Evolutionary conservation across 495 filamentous ascomycete genomes (phyloP), one percentile per base, ranked within the genome.

Genomic region (Evernia prunastri): DNA sequence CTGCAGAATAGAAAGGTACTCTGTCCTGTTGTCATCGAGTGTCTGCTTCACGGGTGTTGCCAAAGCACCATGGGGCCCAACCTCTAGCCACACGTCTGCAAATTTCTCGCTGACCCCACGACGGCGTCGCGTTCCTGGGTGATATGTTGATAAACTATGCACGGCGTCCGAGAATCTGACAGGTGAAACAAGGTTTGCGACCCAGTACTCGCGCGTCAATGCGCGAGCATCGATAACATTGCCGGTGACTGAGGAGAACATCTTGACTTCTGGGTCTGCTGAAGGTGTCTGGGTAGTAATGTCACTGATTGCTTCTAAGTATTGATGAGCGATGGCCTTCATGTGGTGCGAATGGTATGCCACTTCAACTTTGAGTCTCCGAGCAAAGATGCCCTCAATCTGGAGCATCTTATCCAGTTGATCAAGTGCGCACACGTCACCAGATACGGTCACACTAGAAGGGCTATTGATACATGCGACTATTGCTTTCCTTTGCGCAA

Each of bases 261-360:
- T 51, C 25, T 29, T 51, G 23, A 51, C 47, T 18, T 51, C 47
- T 51, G 23, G 25, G 29, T 51, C 10, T 29, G 47, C 25, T 0
- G 47, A 29, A 5, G 23, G 15, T 51, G 47, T 1, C 13, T 4
- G 10, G 25, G 25, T 29, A 4, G 47, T 15, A 11, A 51, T 6
- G 4, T 13, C 56, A 63, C 39, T 69, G 53, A 9, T 56, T 65
- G 13, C 67, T 75, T 12, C 80, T 77, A 59, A 20, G 36, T 65
- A 53, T 1, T 4, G 37, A n/a, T 39, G 15, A 3, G 68, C 65
- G 31, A 77, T 53, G 3, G 45, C 35, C 4, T 64, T 15, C 83
- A 88, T 87, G 62, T 88, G 82, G 58, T 79, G 77, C 3, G 84
- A 87, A 67, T 89, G 86, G 65, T 86, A 89, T 1, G 84, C 86